Evolutionary conservation across 176 grass and related monocot genomes (phyloP).

Genomic region (Stipa capillata): DNA sequence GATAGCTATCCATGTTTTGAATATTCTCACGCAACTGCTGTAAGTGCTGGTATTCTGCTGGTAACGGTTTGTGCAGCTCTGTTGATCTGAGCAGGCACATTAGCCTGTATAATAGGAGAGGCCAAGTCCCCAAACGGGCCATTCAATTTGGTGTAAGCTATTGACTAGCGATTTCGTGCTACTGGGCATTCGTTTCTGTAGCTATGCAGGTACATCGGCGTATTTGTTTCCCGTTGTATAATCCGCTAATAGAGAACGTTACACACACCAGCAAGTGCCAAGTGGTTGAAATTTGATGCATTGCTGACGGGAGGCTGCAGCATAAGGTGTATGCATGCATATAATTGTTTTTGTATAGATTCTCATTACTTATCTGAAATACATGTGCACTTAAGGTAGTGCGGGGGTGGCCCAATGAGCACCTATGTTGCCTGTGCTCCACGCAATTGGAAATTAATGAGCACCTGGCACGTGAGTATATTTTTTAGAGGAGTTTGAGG

Average conservation of each 20-base stretch:
- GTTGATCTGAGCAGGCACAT: slow-evolving; percentile 19
- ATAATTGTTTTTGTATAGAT: background rate
- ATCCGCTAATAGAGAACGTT: background rate
- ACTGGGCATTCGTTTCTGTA: background rate
- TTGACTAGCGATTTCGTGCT: background rate
- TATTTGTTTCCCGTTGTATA: background rate
- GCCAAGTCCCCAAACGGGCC: background rate
- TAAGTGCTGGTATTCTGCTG: slow-evolving; percentile 8
- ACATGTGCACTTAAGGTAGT: background rate
- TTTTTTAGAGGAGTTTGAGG: too few species aligned
- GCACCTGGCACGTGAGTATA: too few species aligned
- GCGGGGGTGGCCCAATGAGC: background rate
- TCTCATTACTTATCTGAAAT: background rate
- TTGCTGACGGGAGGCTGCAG: background rate
- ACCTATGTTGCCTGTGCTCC: too few species aligned
- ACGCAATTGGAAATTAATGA: too few species aligned
- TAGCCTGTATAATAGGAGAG: background rate
- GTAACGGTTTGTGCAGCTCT: slow-evolving; percentile 4
- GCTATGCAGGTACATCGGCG: too few species aligned
- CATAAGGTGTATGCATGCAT: background rate
- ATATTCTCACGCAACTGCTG: background rate
- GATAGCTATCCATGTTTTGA: too few species aligned
- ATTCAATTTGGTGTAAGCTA: background rate
- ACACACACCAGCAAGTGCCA: background rate
- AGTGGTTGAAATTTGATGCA: background rate